Conservation (phyloP, 257 asterid species). For the Lycium ferocissimum region DNA sequence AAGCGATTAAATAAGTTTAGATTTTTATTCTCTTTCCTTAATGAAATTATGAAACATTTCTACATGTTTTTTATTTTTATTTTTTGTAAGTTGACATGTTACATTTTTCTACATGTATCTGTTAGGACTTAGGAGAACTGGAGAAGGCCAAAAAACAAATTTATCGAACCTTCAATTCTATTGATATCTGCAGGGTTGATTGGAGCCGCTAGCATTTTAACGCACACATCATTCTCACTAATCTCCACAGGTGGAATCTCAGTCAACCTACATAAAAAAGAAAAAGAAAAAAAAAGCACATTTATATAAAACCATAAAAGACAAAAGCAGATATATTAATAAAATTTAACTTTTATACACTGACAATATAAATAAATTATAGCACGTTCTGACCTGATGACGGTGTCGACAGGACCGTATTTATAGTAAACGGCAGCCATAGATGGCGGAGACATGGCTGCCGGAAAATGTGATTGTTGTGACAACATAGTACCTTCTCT, state of each 20-base stretch:
- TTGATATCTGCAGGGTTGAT: slow-evolving; percentile 96
- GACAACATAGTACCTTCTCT: background rate
- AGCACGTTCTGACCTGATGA: slow-evolving; percentile 37
- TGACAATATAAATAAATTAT: background rate
- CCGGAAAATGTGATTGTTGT: slow-evolving; percentile 43
- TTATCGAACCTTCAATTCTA: slow-evolving; percentile 71
- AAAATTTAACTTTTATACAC: background rate
- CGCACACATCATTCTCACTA: slow-evolving; percentile 76
- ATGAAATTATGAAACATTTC: background rate
- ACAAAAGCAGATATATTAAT: background rate
- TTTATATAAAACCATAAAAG: background rate
- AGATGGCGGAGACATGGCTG: slow-evolving; percentile 82
- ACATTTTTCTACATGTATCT: no score
- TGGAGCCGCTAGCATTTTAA: slow-evolving; percentile 94
- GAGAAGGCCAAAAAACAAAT: background rate
- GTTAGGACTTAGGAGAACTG: no score
- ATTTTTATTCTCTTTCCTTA: background rate
- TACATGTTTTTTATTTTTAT: no score
- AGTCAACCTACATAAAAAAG: slow-evolving; percentile 43
- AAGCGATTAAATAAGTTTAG: no score
- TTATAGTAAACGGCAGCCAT: slow-evolving; percentile 78
- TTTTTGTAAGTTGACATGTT: no score
- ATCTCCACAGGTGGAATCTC: slow-evolving; percentile 73
- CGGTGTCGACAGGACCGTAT: slow-evolving; percentile 83
- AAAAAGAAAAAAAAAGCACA: background rate